These are phyloP conservation scores for Rubia tinctorum DNA, from an alignment of 305 asterid genomes.

Conservation along the genomic window DNA sequence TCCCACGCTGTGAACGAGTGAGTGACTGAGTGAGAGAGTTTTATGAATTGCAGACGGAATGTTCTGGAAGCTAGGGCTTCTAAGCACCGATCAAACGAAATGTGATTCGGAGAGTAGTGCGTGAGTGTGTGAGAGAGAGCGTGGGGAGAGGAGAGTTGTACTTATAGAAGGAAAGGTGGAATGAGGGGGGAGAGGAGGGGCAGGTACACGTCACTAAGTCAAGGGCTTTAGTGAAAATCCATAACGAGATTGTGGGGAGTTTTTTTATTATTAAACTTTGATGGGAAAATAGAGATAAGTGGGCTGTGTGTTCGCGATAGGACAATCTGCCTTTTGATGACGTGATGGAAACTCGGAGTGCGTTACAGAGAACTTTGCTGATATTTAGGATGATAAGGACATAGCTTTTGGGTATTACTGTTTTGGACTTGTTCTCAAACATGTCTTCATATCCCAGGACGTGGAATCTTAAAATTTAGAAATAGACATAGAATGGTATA, in stretches of 20 bases:
- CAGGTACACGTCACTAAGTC: conserved; percentile 34
- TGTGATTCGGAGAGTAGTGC: conserved; percentile 20
- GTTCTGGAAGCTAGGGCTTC: conserved; percentile 29
- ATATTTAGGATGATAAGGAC: conserved; percentile 23
- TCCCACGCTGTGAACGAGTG: conserved; percentile 3
- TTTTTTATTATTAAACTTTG: neutral
- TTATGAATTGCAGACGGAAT: neutral
- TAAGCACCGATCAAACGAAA: conserved; percentile 35
- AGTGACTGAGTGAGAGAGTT: neutral
- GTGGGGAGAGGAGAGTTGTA: conserved; percentile 9
- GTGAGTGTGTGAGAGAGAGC: conserved; percentile 25
- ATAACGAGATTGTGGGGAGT: conserved; percentile 8
- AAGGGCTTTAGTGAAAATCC: conserved; percentile 13
- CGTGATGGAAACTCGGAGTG: neutral
- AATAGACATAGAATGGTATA: too few species aligned
- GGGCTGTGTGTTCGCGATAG: neutral
- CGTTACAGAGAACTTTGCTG: neutral
- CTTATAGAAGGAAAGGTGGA: neutral
- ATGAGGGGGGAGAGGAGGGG: neutral
- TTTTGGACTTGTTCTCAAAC: conserved; percentile 8
- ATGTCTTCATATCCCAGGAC: neutral
- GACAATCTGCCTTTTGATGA: conserved; percentile 14
- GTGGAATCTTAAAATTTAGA: too few species aligned
- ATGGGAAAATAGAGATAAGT: conserved; percentile 15
- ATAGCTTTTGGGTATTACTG: conserved; percentile 5